These are phyloP conservation scores for Piromyces finnis DNA, from an alignment of 192 early-diverging fungal genomes.

Conservation along the genomic window DNA sequence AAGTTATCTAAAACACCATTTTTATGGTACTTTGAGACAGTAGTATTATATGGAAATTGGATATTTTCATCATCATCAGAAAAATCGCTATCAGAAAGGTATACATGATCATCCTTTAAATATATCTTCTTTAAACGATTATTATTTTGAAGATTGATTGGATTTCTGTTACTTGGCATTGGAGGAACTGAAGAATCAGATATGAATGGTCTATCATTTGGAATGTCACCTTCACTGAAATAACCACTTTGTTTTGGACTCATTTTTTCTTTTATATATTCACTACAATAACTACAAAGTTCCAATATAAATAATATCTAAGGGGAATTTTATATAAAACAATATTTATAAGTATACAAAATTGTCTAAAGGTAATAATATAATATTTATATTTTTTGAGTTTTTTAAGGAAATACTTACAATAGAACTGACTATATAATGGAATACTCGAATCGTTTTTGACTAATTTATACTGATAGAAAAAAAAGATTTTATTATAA, in stretches of 20 bases:
- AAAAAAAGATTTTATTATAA: not conserved
- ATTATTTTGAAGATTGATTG: not conserved
- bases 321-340: no score
- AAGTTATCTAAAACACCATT: not conserved
- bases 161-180: not conserved
- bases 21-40: not conserved
- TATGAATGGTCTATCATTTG: not conserved
- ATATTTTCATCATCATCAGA: not conserved
- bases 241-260: not conserved
- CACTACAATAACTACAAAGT: not conserved
- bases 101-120: not conserved
- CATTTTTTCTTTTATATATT: not conserved
- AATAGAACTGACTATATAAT: not conserved
- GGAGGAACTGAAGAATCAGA: not conserved
- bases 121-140: not conserved
- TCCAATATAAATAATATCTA: not conserved
- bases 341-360: no score
- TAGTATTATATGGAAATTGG: not conserved
- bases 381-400: no score
- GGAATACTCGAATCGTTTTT: not conserved
- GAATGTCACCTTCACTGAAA: not conserved
- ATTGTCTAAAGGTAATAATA: no score
- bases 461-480: not conserved
- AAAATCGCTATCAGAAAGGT: not conserved
- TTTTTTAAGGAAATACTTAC: not conserved